Percentiles rank a stretch among this genome's conserved stretches.
Evolutionary conservation across 192 early-diverging fungal genomes (phyloP).

Genomic region (Coemansia asiatica): DNA sequence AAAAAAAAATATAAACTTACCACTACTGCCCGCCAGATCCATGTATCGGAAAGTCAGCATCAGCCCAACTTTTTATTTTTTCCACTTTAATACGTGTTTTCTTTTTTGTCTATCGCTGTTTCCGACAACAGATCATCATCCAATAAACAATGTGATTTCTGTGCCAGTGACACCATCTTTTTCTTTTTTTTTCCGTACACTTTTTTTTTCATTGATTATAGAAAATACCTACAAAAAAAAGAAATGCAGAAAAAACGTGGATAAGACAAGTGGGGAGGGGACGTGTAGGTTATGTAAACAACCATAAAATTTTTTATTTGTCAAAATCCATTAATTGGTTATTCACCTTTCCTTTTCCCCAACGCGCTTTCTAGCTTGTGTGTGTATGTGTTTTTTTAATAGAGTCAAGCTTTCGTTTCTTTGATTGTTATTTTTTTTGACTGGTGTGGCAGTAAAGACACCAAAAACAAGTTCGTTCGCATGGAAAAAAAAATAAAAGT

Average conservation of each 20-base stretch:
- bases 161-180: not conserved
- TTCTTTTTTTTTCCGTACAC: not conserved
- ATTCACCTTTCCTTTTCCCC: not conserved
- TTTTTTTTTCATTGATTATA: no score
- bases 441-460: not conserved
- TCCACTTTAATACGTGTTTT: not conserved
- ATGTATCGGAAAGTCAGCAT: not conserved
- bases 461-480: not conserved
- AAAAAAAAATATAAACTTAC: no score
- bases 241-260: not conserved
- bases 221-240: no score
- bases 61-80: conserved; percentile 2
- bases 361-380: not conserved
- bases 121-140: conserved; percentile 6
- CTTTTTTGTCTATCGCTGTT: not conserved
- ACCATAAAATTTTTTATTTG: not conserved
- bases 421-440: not conserved
- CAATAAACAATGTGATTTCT: not conserved
- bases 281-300: no score
- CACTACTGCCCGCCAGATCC: no score
- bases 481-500: not conserved
- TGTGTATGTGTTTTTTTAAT: not conserved
- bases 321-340: not conserved
- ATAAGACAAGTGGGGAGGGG: no score
- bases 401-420: not conserved